A percentile compares a stretch with the other conserved stretches of the same genome.
Evolutionary conservation across 108 stramenopile species (phyloP).

Genomic region (Cyclotella sp.): DNA sequence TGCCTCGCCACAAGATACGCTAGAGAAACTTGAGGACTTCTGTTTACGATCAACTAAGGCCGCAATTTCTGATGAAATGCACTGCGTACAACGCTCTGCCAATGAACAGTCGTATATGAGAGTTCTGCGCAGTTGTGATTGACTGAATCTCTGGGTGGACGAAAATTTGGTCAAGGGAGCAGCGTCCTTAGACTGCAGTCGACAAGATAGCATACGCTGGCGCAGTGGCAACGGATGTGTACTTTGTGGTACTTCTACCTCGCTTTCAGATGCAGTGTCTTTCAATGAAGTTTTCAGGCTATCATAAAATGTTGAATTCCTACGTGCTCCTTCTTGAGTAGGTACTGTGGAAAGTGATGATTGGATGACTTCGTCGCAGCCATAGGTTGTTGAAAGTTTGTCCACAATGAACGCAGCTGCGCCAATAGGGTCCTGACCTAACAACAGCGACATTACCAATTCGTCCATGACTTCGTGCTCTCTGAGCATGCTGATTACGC

Average conservation of each 20-base stretch:
- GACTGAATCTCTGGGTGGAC: not conserved
- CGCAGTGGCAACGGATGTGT: slow-evolving; percentile 13
- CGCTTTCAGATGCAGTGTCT: not conserved
- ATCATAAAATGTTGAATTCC: not conserved
- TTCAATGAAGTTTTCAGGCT: not conserved
- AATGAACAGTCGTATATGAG: slow-evolving; percentile 10
- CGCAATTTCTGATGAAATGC: slow-evolving; percentile 10
- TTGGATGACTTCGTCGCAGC: not conserved
- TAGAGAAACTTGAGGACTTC: not conserved
- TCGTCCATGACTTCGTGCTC: slow-evolving; percentile 57
- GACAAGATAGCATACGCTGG: slow-evolving; percentile 19
- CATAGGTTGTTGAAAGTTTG: slow-evolving; percentile 22
- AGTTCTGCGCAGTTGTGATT: not conserved
- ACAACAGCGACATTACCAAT: slow-evolving; percentile 55
- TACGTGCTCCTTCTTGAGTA: not conserved
- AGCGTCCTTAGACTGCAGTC: not conserved
- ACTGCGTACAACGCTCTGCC: slow-evolving; percentile 14
- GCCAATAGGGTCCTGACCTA: slow-evolving; percentile 37
- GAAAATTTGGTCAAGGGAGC: not conserved
- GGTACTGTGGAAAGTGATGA: not conserved
- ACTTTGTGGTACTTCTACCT: not conserved
- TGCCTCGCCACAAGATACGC: slow-evolving; percentile 11
- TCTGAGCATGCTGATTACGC: slow-evolving; percentile 56
- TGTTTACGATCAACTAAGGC: not conserved
- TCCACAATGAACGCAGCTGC: slow-evolving; percentile 55